Base-by-base conservation (phyloP, 805 yeast species). In the Candida verbasci region DNA sequence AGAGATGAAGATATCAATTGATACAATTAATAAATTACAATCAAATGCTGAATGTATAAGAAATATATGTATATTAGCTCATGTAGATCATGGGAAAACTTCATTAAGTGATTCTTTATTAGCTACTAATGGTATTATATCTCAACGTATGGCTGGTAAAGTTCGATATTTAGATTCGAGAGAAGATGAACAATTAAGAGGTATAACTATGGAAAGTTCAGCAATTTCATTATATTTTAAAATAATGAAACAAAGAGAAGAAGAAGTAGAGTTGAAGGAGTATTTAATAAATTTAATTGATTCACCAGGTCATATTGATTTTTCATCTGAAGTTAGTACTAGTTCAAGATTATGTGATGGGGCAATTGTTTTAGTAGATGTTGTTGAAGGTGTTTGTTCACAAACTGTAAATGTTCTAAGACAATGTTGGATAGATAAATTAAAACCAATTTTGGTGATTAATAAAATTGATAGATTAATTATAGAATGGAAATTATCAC, bases 261-360 rank as follows among this genome's bases (percentile, higher is more conserved):
- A 66, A 42, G 60, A 53, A 0, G 38, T 33, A 20, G 70, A 63
- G 5, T 74, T 82, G 26, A 77, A 76, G 28, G 96, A 93, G 52
- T 85, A 86, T 59, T 64, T 93, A 38, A 82, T 93, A 53, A 93
- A 93, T 54, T 72, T 93, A 49, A 91, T 93, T 40, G 99, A 93
- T 60, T 91, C 97, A 0, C 99, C 99, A 0, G 99, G 99, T n/a
- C 99, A 93, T 52, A 87, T 93, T 41, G 99, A 93, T 61, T 93
- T 93, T 57, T 83, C 95, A 1, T 83, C 94, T 9, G 99, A 93
- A 55, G 99, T 93, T 0, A 86, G 96, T 18, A 86, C 96, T 0
- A 95, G 97, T 1, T 88, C 97, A 1, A 72, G 98, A 50, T 67
- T 93, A 29, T 93, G 97, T 65, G 99, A 93, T 55, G 97, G 97